A percentile compares a stretch with the other conserved stretches of the same genome.
Conservation (phyloP, 2,329 filamentous ascomycete species). For the Knufia petricola region DNA sequence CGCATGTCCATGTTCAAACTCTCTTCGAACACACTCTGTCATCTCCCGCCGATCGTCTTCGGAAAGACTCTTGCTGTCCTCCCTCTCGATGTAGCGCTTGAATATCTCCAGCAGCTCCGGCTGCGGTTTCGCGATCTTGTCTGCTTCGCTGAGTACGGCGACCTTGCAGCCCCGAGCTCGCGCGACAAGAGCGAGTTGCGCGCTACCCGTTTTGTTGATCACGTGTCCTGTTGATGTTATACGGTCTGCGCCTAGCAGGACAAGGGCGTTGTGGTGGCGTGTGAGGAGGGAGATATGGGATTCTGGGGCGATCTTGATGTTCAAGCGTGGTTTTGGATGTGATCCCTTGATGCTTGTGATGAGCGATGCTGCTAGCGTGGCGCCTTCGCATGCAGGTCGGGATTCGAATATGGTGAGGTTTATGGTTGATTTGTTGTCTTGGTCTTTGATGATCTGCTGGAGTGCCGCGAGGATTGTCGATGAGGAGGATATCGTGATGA, state of each 20-base stretch:
- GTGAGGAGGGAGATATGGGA: conserved; percentile 33
- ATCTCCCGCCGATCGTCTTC: background rate
- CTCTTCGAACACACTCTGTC: background rate
- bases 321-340: conserved; percentile 23
- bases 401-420: conserved; percentile 54
- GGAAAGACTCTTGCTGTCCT: background rate
- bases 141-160: conserved; percentile 40
- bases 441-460: conserved; percentile 33
- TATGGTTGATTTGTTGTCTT: conserved; percentile 28
- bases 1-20: no score
- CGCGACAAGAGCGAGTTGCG: conserved; percentile 49
- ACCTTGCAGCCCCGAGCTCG: conserved; percentile 32
- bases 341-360: conserved; percentile 25
- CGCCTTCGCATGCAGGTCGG: conserved; percentile 56
- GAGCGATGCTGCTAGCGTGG: conserved; percentile 41
- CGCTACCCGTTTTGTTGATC: conserved; percentile 58
- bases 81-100: background rate
- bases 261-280: conserved; percentile 24
- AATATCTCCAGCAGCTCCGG: background rate
- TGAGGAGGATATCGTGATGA: conserved; percentile 55
- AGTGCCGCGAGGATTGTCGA: conserved; percentile 44
- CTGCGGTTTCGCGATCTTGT: background rate
- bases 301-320: conserved; percentile 49
- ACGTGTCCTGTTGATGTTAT: conserved; percentile 50
- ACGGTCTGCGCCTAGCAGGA: conserved; percentile 56